Percentiles rank a stretch among this genome's conserved stretches.
Evolutionary conservation across 1,139 yeast genomes (phyloP).

Genomic region (Meyerozyma guilliermondii): DNA sequence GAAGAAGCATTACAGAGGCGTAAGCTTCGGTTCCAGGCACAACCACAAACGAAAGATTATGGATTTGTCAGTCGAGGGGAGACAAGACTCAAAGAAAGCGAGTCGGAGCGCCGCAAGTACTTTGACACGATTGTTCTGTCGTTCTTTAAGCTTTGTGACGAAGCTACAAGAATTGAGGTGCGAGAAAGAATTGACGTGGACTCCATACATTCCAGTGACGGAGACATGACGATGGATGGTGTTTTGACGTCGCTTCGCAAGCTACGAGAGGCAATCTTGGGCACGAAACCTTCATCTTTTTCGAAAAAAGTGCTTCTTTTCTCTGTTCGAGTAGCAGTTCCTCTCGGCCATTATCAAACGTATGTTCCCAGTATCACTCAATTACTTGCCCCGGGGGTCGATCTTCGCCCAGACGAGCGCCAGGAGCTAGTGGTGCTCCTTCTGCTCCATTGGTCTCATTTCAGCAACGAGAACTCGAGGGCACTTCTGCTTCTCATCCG

Average conservation of each 20-base stretch:
- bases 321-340: constrained; percentile 43
- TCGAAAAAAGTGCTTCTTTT: constrained; percentile 44
- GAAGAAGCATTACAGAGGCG: neutral
- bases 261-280: constrained; percentile 52
- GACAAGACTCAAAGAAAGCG: constrained; percentile 44
- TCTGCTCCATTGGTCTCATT: constrained; percentile 45
- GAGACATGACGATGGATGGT: constrained; percentile 14
- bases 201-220: constrained; percentile 2
- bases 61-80: constrained; percentile 61
- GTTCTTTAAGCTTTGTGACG: constrained; percentile 25
- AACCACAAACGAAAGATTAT: constrained; percentile 17
- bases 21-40: neutral
- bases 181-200: constrained; percentile 2
- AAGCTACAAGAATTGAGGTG: constrained; percentile 11
- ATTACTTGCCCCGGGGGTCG: constrained; percentile 12
- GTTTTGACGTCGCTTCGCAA: constrained; percentile 34
- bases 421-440: constrained; percentile 37
- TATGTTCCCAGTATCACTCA: constrained; percentile 47
- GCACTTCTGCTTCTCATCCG: constrained; percentile 29
- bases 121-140: constrained; percentile 30
- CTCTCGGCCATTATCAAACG: constrained; percentile 50
- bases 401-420: constrained; percentile 19
- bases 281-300: constrained; percentile 31
- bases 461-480: constrained; percentile 28
- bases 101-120: constrained; percentile 30